These are phyloP conservation scores for Leishmania aethiopica DNA, from an alignment of 208 protist species.

Conservation along the genomic window DNA sequence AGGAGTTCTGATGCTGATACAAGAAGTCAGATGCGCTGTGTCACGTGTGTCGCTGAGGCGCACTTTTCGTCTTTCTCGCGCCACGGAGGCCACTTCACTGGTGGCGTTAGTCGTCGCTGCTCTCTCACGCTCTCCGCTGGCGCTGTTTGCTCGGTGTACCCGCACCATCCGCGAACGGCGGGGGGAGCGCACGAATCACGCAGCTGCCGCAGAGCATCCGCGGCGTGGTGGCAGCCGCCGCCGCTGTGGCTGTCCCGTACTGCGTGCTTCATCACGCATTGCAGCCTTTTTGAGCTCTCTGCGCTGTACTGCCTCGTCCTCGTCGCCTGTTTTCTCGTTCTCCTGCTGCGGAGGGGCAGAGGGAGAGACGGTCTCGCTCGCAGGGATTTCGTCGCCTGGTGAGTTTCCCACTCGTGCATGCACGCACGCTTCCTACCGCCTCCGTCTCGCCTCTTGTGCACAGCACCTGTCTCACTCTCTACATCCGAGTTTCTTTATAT, in stretches of 20 bases:
- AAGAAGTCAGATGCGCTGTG: background rate
- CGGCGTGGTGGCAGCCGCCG: conserved; percentile 27
- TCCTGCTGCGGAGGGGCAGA: conserved; percentile 6
- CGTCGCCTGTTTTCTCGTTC: background rate
- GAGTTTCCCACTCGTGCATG: background rate
- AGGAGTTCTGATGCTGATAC: background rate
- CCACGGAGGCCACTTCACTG: background rate
- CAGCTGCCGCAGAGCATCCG: conserved; percentile 2
- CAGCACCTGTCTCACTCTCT: too few relatives aligned
- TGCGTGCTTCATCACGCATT: conserved; percentile 12
- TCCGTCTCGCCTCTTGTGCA: background rate
- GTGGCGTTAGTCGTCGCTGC: background rate
- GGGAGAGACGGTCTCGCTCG: background rate
- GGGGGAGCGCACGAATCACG: background rate
- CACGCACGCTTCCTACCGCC: background rate
- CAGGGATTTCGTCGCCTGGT: background rate
- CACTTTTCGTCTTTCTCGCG: background rate
- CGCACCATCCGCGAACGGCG: background rate
- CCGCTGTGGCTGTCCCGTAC: conserved; percentile 6
- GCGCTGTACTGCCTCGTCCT: background rate
- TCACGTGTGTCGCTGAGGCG: background rate
- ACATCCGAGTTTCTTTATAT: background rate
- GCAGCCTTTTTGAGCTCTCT: conserved; percentile 16
- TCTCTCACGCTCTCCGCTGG: background rate
- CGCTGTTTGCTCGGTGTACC: background rate